These are phyloP conservation scores for Haemoproteus tartakovskyi DNA, from an alignment of 169 alveolate genomes.

Conservation along the genomic window DNA sequence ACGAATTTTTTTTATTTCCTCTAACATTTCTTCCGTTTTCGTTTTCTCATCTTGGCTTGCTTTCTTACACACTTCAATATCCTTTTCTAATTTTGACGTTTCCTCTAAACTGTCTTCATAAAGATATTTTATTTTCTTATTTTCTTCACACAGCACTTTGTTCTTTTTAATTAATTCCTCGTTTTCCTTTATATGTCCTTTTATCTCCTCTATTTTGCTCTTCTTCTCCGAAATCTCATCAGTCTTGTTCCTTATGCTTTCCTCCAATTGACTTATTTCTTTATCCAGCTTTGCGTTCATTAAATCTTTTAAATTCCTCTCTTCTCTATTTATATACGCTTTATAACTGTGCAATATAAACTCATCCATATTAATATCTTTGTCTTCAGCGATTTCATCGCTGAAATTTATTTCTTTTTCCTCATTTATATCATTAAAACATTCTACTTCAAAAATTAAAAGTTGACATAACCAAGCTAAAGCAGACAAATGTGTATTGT, in stretches of 20 bases:
- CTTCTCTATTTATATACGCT: conserved; percentile 46
- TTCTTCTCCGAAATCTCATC: conserved; percentile 58
- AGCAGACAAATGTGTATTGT: conserved; percentile 81
- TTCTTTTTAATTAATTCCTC: conserved; percentile 51
- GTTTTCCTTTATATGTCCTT: conserved; percentile 53
- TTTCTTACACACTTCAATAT: conserved; percentile 59
- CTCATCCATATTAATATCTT: conserved; percentile 59
- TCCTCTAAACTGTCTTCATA: conserved; percentile 56
- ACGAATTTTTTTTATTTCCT: conserved; percentile 38
- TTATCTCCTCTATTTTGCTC: conserved; percentile 55
- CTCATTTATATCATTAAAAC: conserved; percentile 71
- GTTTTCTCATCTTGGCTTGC: conserved; percentile 25
- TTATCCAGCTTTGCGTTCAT: conserved; percentile 32
- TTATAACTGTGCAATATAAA: conserved; percentile 40
- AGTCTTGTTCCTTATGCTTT: conserved; percentile 11
- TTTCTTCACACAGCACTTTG: conserved; percentile 59
- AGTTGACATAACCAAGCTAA: conserved; percentile 81
- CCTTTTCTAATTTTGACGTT: conserved; percentile 49
- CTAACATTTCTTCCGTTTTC: conserved; percentile 41
- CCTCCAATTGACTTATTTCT: conserved; percentile 12
- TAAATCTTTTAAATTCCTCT: conserved; percentile 24
- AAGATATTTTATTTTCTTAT: conserved; percentile 38
- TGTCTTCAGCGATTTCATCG: conserved; percentile 41
- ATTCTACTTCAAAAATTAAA: conserved; percentile 76
- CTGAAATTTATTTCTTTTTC: conserved; percentile 64